Percentiles rank a stretch among this genome's conserved stretches.
These are phyloP conservation scores for Phytophthora colocasiae DNA, from an alignment of 352 stramenopile genomes.

Conservation along the genomic window DNA sequence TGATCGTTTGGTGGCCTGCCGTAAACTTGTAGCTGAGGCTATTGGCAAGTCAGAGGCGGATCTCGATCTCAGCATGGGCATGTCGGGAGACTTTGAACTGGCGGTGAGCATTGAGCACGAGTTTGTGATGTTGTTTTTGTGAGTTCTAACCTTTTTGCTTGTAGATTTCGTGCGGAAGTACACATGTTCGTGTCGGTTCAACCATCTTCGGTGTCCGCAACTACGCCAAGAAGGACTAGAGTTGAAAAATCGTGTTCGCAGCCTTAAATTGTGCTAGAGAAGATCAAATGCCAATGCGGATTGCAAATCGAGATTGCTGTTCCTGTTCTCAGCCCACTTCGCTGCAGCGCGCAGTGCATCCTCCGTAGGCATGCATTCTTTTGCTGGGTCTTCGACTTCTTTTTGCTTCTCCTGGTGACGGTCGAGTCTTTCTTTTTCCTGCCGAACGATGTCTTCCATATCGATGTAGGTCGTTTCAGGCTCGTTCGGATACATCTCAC, in stretches of 20 bases:
- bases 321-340: conserved; percentile 56
- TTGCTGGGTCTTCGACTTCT: conserved; percentile 18
- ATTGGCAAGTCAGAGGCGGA: conserved; percentile 67
- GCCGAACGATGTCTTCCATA: conserved; percentile 70
- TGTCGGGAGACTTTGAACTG: conserved; percentile 98
- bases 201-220: conserved; percentile 98
- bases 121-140: background rate
- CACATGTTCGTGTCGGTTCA: conserved; percentile 96
- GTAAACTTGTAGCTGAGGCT: conserved; percentile 71
- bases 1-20: conserved; percentile 82
- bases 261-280: conserved; percentile 37
- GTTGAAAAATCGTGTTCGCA: conserved; percentile 11
- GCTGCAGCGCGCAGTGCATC: conserved; percentile 51
- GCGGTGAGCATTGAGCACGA: conserved; percentile 57
- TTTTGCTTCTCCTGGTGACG: conserved; percentile 33
- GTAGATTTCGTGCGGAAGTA: conserved; percentile 95
- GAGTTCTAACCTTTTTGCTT: conserved; percentile 6
- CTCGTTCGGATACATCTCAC: conserved; percentile 82
- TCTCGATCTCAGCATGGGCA: conserved; percentile 98
- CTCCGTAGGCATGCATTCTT: conserved; percentile 46
- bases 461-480: conserved; percentile 82
- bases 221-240: conserved; percentile 78
- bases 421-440: conserved; percentile 51
- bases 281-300: conserved; percentile 77
- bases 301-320: conserved; percentile 47